Conservation (phyloP, 352 stramenopile species). For the Globisporangium ultimum region DNA sequence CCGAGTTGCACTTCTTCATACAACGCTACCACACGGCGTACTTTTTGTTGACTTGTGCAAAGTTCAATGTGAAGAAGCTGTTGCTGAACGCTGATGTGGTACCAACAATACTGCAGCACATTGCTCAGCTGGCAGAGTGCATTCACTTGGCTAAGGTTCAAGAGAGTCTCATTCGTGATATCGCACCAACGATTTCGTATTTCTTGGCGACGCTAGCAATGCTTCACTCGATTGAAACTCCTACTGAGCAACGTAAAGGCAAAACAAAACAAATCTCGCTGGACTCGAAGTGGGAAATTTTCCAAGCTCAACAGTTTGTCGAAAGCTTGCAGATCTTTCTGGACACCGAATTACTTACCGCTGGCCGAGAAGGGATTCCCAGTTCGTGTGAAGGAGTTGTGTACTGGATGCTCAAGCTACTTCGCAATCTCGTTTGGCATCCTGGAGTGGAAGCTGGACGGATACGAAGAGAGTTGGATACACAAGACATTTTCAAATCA, state of each 20-base stretch:
- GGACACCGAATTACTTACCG: not conserved
- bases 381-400: conserved; percentile 7
- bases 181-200: conserved; percentile 16
- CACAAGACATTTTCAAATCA: not conserved
- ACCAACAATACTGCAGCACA: conserved; percentile 1
- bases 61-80: conserved; percentile 30
- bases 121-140: conserved; percentile 4
- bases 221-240: conserved; percentile 12
- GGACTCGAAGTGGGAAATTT: not conserved
- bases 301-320: not conserved
- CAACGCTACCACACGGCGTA: conserved; percentile 16
- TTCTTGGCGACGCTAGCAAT: conserved; percentile 28
- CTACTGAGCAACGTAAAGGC: conserved; percentile 1
- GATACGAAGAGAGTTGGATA: conserved; percentile 1
- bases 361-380: not conserved
- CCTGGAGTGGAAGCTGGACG: conserved; percentile 3
- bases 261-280: not conserved
- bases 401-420: conserved; percentile 30
- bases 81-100: conserved; percentile 13
- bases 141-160: conserved; percentile 3
- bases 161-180: conserved; percentile 7
- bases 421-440: conserved; percentile 28
- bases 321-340: conserved; percentile 6
- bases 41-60: conserved; percentile 30
- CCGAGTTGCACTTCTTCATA: not conserved